Percentiles rank a stretch among this genome's conserved stretches.
phyloP scores from a whole-genome alignment of 345 rosid genomes.

The Pugionium dolabratum region DNA sequence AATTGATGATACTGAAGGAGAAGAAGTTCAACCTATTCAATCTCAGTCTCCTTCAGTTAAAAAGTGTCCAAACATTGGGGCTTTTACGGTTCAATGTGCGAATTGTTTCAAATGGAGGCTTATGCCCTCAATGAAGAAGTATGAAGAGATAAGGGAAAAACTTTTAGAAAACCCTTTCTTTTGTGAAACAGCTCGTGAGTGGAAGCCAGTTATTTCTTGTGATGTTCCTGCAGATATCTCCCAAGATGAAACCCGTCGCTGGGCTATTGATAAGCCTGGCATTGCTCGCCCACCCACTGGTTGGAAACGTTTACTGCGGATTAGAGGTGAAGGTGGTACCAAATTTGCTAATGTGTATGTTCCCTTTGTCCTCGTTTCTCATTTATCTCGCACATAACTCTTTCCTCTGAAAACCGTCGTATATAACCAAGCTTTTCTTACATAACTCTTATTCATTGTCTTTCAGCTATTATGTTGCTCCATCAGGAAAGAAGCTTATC shows the following conservation, averaged over 20 bases:
- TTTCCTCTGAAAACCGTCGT: background rate
- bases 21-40: slow-evolving; percentile 33
- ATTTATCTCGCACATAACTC: background rate
- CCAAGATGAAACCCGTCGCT: slow-evolving; percentile 85
- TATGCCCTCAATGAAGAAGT: slow-evolving; percentile 79
- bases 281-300: slow-evolving; percentile 90
- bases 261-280: slow-evolving; percentile 95
- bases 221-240: slow-evolving; percentile 77
- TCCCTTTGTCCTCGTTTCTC: background rate
- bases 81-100: slow-evolving; percentile 89
- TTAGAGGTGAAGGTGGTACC: slow-evolving; percentile 85
- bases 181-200: slow-evolving; percentile 67
- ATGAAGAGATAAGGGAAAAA: slow-evolving; percentile 89
- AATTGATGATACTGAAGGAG: slow-evolving; percentile 1
- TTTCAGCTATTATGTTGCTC: slow-evolving; percentile 81
- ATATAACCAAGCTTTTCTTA: background rate
- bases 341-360: slow-evolving; percentile 93
- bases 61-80: slow-evolving; percentile 70
- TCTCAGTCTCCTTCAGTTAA: slow-evolving; percentile 41
- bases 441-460: background rate
- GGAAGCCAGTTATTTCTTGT: slow-evolving; percentile 80
- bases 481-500: slow-evolving; percentile 88
- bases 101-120: slow-evolving; percentile 92
- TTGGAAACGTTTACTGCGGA: slow-evolving; percentile 77
- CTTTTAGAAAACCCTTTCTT: slow-evolving; percentile 70